These are phyloP conservation scores for Lyophyllum shimeji DNA, from an alignment of 768 basidiomycete genomes.

Conservation along the genomic window DNA sequence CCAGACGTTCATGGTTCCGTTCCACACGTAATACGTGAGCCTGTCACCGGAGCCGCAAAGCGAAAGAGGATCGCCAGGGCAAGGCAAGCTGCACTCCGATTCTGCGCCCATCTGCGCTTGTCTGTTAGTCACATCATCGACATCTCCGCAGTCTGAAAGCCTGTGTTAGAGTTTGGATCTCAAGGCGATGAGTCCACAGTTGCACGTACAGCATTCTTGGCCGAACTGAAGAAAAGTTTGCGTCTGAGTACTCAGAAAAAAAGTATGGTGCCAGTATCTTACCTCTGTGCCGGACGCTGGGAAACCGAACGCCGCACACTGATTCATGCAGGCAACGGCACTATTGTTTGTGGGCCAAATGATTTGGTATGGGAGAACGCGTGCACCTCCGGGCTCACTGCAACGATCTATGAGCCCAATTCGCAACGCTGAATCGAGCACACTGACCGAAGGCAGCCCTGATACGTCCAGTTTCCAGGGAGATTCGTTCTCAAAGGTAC, in stretches of 20 bases:
- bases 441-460: constrained; percentile 65
- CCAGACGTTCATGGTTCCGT: constrained; percentile 59
- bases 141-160: constrained; percentile 67
- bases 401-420: not conserved
- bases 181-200: not conserved
- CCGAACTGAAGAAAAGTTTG: constrained; percentile 41
- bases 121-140: constrained; percentile 45
- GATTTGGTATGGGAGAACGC: constrained; percentile 62
- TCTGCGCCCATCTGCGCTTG: constrained; percentile 39
- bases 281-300: constrained; percentile 66
- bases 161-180: not conserved
- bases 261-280: constrained; percentile 8
- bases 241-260: constrained; percentile 1
- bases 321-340: constrained; percentile 60
- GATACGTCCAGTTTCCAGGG: constrained; percentile 63
- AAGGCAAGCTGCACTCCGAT: constrained; percentile 49
- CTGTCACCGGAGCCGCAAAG: constrained; percentile 62
- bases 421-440: not conserved
- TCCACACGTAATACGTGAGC: constrained; percentile 56
- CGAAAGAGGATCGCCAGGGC: constrained; percentile 70
- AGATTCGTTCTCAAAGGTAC: constrained; percentile 51
- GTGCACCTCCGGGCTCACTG: constrained; percentile 48
- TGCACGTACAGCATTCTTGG: constrained; percentile 68
- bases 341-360: constrained; percentile 63
- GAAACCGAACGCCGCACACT: constrained; percentile 72